Percentiles rank a stretch among this genome's conserved stretches.
Conservation (phyloP, 164 flowering plant species). For the Liriodendron chinense region DNA sequence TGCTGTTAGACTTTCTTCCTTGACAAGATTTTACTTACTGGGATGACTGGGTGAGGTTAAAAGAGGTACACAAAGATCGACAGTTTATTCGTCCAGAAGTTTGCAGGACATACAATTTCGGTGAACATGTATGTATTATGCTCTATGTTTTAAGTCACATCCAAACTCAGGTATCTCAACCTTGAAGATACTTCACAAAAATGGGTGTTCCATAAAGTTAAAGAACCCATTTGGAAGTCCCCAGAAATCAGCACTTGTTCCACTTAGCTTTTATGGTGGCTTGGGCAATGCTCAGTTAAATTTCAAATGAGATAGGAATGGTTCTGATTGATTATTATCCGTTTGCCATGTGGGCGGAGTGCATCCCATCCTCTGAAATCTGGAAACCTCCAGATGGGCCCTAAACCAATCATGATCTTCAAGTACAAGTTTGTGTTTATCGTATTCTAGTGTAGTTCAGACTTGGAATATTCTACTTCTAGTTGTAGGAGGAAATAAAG, state of each 20-base stretch:
- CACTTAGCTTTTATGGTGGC: neutral
- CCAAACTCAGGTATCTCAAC: neutral
- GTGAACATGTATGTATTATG: constrained; percentile 69
- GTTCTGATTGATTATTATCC: neutral
- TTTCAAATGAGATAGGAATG: neutral
- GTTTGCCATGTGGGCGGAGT: too few species aligned
- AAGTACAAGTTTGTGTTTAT: too few species aligned
- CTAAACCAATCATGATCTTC: too few species aligned
- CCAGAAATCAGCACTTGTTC: neutral
- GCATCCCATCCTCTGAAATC: too few species aligned
- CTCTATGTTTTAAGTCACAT: neutral
- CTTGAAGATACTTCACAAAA: neutral
- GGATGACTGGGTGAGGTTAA: constrained; percentile 99
- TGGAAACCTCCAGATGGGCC: too few species aligned
- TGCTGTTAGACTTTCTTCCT: constrained; percentile 32
- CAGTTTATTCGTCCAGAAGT: constrained; percentile 97
- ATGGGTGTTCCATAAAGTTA: neutral
- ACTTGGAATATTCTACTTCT: too few species aligned
- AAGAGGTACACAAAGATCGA: constrained; percentile 83
- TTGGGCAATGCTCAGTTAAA: neutral
- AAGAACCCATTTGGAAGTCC: neutral
- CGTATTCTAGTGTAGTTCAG: too few species aligned
- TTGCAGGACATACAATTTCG: constrained; percentile 97
- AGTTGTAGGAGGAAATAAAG: too few species aligned
- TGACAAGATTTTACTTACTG: constrained; percentile 77